Evolutionary conservation across 805 yeast species (phyloP).

Genomic region (Sungouiella blattae): DNA sequence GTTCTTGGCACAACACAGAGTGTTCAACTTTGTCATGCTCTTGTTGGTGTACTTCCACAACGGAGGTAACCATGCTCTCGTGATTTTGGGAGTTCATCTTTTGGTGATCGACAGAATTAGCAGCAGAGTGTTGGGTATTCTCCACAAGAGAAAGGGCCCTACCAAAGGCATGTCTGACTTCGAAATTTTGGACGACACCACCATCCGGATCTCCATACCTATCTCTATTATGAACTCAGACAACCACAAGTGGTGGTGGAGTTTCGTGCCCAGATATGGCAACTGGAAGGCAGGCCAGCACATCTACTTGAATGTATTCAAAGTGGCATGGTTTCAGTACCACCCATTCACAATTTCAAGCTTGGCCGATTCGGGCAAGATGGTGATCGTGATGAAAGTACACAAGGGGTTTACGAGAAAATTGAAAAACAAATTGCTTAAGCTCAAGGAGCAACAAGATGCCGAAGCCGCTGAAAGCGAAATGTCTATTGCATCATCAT

Average conservation of each 20-base stretch:
- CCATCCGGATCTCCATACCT: conserved; percentile 38
- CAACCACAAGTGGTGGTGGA: conserved; percentile 23
- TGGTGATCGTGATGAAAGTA: conserved; percentile 38
- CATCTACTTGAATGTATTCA: conserved; percentile 37
- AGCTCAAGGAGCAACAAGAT: conserved; percentile 14
- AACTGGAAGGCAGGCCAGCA: conserved; percentile 50
- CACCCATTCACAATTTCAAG: conserved; percentile 49
- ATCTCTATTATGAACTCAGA: conserved; percentile 17
- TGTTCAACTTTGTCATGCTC: conserved; percentile 40
- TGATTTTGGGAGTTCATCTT: conserved; percentile 39
- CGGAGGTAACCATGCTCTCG: conserved; percentile 28
- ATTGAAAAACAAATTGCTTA: conserved; percentile 25
- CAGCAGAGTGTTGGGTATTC: conserved; percentile 22
- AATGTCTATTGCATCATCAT: neutral
- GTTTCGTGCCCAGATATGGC: conserved; percentile 32
- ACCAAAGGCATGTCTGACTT: conserved; percentile 36
- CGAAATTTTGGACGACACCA: conserved; percentile 39
- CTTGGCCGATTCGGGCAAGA: conserved; percentile 33
- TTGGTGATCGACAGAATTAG: conserved; percentile 41
- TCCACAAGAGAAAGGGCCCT: conserved; percentile 36
- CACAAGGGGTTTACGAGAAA: conserved; percentile 43
- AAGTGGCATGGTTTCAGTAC: conserved; percentile 34
- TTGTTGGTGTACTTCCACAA: conserved; percentile 42
- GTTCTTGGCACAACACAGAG: conserved; percentile 42
- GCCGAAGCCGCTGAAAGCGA: conserved; percentile 8